phyloP scores from a whole-genome alignment of 1,284 basidiomycete species.

The Cutaneotrichosporon mucoides region DNA sequence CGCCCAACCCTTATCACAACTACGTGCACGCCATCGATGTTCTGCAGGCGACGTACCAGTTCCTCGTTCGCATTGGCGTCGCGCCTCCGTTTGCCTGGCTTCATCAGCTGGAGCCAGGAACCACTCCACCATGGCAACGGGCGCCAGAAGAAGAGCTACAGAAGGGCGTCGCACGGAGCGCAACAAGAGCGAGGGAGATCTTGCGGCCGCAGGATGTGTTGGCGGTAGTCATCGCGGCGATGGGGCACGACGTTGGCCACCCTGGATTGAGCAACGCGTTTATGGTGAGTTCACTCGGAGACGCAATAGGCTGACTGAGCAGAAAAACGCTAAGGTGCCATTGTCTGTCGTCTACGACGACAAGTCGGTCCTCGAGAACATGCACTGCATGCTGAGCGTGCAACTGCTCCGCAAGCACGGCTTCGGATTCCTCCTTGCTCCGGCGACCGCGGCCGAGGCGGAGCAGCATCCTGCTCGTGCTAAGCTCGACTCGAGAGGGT shows the following conservation, averaged over 20 bases:
- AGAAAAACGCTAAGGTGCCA: constrained; percentile 90
- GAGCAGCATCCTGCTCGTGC: constrained; percentile 13
- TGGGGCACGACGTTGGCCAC: constrained; percentile 93
- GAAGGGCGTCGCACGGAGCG: constrained; percentile 23
- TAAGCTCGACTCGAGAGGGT: constrained; percentile 52
- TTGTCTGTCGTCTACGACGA: constrained; percentile 82
- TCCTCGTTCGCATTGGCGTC: constrained; percentile 68
- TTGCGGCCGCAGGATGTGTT: constrained; percentile 69
- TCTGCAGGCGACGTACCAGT: constrained; percentile 82
- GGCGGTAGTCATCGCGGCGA: constrained; percentile 77
- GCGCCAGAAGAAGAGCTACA: constrained; percentile 22
- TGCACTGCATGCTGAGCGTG: constrained; percentile 81
- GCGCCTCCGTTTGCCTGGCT: constrained; percentile 64
- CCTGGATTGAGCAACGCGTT: constrained; percentile 87
- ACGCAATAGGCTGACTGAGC: not conserved
- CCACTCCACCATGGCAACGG: constrained; percentile 32
- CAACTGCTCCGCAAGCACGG: constrained; percentile 77
- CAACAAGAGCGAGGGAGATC: constrained; percentile 48
- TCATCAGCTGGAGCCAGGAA: constrained; percentile 24
- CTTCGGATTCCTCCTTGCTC: constrained; percentile 53
- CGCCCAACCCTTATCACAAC: constrained; percentile 90
- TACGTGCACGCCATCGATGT: constrained; percentile 93
- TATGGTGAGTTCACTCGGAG: constrained; percentile 60
- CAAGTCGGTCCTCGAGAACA: constrained; percentile 83
- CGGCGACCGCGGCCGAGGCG: constrained; percentile 10